phyloP scores from a whole-genome alignment of 1,139 yeast genomes.

The Schwanniomyces etchellsii region DNA sequence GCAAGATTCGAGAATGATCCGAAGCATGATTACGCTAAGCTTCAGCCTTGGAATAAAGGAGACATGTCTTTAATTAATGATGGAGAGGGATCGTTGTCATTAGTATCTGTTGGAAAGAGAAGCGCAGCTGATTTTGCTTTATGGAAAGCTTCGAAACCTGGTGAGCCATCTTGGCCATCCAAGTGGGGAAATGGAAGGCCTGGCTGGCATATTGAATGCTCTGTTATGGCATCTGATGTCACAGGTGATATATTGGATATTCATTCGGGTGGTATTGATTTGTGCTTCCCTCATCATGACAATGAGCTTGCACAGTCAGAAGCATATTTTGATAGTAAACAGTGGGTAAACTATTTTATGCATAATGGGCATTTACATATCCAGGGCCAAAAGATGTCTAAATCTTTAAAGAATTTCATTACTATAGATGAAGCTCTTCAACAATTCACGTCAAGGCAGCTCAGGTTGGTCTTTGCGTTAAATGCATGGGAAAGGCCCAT shows the following conservation, averaged over 20 bases:
- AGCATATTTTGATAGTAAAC: slow-evolving; percentile 81
- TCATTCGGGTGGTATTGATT: slow-evolving; percentile 95
- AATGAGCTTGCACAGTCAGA: slow-evolving; percentile 97
- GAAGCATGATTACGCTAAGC: slow-evolving; percentile 82
- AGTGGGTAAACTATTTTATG: slow-evolving; percentile 95
- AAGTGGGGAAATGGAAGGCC: slow-evolving; percentile 97
- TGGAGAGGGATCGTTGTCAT: slow-evolving; percentile 86
- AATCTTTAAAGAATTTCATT: slow-evolving; percentile 88
- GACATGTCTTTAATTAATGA: slow-evolving; percentile 80
- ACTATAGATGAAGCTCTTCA: slow-evolving; percentile 87
- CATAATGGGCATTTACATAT: slow-evolving; percentile 97
- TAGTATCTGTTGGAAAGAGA: slow-evolving; percentile 50
- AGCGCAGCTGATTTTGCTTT: slow-evolving; percentile 87
- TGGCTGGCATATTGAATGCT: slow-evolving; percentile 99
- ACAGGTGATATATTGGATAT: slow-evolving; percentile 83
- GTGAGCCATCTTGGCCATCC: slow-evolving; percentile 94
- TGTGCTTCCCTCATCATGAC: slow-evolving; percentile 99
- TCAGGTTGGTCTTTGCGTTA: slow-evolving; percentile 84
- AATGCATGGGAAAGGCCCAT: slow-evolving; percentile 90
- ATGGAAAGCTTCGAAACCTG: slow-evolving; percentile 96
- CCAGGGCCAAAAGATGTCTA: slow-evolving; percentile 98
- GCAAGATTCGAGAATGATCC: slow-evolving; percentile 66
- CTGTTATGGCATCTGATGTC: slow-evolving; percentile 95
- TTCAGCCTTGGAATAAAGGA: slow-evolving; percentile 98
- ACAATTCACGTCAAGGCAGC: slow-evolving; percentile 68